Base-by-base conservation (phyloP, 441 rosid genomes). In the Pelargonium myrrhifolium region DNA sequence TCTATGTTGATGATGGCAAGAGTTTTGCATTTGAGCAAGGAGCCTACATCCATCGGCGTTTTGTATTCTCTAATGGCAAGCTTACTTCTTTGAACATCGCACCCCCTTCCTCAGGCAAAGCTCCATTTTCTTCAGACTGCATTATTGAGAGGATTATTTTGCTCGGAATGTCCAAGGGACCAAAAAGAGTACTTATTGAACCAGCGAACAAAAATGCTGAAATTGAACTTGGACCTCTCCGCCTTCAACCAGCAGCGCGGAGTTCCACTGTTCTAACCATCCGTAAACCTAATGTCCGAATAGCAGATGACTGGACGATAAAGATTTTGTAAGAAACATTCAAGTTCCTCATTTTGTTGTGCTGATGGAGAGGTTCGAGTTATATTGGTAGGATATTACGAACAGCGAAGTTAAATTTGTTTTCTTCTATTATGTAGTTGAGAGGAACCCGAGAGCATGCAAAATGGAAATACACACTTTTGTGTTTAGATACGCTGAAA, bases 1-100 rank as follows among this genome's bases (percentile, higher is more conserved):
- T 95, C 26, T 95, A 95, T 72, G 70, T 89, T 9, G 99, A 95
- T 65, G 99, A 95, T 62, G 99, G 99, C 21, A 85, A 82, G 75
- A 95, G 93, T 79, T 92, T 86, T 20, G 84, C 84, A 51, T 95
- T 92, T 71, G 64, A 61, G 62, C 72, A 75, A 59, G 97, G 98
- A 64, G 86, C 90, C 3, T 89, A 79, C 75, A 84, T 87, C 74
- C 96, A 92, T 68, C 95, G 98, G 8, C 87, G 82, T 17, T 87
- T 95, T 39, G 75, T 89, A 18, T 92, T 87, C 83, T 80, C 86
- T 9, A 80, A 84, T 6, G 97, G 97, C 60, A 75, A 75, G 72
- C 95, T 95, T n/a, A 72, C 87, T 51, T 88, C 98, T 26, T 72
- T 68, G 17, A 85, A 86, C 77, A 6, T 81, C 68, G 83, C 67